phyloP scores from a whole-genome alignment of 1,139 yeast species.

The Candida sp. region DNA sequence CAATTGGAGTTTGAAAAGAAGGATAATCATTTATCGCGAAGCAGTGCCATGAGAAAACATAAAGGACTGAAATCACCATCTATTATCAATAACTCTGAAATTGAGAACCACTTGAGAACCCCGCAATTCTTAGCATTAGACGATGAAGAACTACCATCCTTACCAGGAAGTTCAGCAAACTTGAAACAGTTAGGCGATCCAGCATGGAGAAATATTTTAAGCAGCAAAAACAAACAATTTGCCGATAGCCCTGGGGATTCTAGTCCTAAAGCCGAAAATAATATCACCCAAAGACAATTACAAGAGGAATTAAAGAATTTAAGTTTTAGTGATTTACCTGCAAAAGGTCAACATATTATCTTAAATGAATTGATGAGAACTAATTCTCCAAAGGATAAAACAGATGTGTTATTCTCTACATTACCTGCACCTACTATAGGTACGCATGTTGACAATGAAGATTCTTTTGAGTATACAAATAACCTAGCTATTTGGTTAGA shows the following conservation, averaged over 20 bases:
- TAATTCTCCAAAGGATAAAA: conserved; percentile 53
- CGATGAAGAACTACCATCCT: conserved; percentile 15
- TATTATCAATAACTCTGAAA: conserved; percentile 36
- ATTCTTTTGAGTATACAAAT: conserved; percentile 70
- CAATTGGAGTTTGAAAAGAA: conserved; percentile 12
- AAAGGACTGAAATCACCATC: conserved; percentile 23
- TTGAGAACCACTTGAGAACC: conserved; percentile 33
- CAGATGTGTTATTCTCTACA: conserved; percentile 79
- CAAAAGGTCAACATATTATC: conserved; percentile 86
- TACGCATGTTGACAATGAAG: conserved; percentile 66
- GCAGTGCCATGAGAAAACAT: background rate
- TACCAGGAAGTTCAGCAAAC: background rate
- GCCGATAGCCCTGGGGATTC: conserved; percentile 5
- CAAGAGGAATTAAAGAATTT: conserved; percentile 38
- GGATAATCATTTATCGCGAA: conserved; percentile 1
- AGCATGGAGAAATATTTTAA: background rate
- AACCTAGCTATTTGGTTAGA: conserved; percentile 79
- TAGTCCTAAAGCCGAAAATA: conserved; percentile 3
- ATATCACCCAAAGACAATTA: conserved; percentile 33
- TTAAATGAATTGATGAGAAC: conserved; percentile 77
- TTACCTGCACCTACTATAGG: conserved; percentile 86
- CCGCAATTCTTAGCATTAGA: conserved; percentile 33
- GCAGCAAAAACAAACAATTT: background rate
- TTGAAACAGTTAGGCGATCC: background rate
- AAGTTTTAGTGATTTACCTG: conserved; percentile 83